Evolutionary conservation across 495 filamentous ascomycete species (phyloP).

Genomic region (Parmelia sp.): DNA sequence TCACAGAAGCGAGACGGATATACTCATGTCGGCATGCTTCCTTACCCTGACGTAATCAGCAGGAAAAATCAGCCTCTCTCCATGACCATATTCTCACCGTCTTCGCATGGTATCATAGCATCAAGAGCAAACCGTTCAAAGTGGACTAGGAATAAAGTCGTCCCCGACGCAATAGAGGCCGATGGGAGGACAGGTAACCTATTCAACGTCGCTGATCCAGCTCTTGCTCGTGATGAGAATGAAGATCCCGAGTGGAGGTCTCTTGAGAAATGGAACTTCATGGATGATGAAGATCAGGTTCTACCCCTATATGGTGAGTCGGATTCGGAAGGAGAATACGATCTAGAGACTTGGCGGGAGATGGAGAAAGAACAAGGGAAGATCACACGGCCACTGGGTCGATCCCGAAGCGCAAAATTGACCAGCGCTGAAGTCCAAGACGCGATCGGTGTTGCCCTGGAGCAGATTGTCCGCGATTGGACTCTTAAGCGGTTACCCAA

Average conservation of each 20-base stretch:
- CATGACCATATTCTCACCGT: slow-evolving; percentile 20
- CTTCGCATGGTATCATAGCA: slow-evolving; percentile 4
- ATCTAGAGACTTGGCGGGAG: slow-evolving; percentile 55
- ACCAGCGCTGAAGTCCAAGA: slow-evolving; percentile 42
- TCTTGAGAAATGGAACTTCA: slow-evolving; percentile 42
- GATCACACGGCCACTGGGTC: slow-evolving; percentile 20
- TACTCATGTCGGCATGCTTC: slow-evolving; percentile 11
- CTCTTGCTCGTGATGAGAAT: slow-evolving; percentile 23
- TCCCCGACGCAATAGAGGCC: background rate
- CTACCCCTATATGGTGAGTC: slow-evolving; percentile 65
- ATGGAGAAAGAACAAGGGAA: slow-evolving; percentile 48
- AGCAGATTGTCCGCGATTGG: slow-evolving; percentile 53
- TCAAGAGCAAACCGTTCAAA: slow-evolving; percentile 20
- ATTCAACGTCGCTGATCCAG: slow-evolving; percentile 14
- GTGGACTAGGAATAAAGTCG: slow-evolving; percentile 11
- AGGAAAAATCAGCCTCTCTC: slow-evolving; percentile 23
- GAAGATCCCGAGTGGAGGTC: slow-evolving; percentile 36
- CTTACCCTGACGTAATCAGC: slow-evolving; percentile 22
- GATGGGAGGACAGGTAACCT: background rate
- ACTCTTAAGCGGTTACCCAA: slow-evolving; percentile 45
- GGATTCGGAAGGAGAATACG: slow-evolving; percentile 47
- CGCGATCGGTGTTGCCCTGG: slow-evolving; percentile 49
- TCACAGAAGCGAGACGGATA: slow-evolving; percentile 6
- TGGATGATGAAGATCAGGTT: slow-evolving; percentile 40
- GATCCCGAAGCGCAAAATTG: slow-evolving; percentile 31